Percentiles rank a stretch among this genome's conserved stretches.
Conservation (phyloP, 108 stramenopile species). For the Cyclotella kingstonii region DNA sequence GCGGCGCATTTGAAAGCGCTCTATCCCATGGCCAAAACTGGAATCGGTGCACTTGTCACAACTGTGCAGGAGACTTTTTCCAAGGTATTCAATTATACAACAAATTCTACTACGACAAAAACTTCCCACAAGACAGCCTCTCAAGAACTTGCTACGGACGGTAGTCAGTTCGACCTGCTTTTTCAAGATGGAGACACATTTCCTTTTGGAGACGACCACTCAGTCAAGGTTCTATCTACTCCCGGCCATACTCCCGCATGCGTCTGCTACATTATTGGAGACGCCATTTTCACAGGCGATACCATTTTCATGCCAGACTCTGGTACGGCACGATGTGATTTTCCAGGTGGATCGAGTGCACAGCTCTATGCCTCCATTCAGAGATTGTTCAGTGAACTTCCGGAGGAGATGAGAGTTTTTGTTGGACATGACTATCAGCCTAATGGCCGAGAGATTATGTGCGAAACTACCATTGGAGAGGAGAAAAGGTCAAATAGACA, state of each 20-base stretch:
- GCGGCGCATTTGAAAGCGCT: slow-evolving; percentile 27
- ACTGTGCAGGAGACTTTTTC: slow-evolving; percentile 35
- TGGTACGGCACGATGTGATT: slow-evolving; percentile 49
- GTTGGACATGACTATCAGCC: slow-evolving; percentile 52
- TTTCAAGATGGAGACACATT: slow-evolving; percentile 40
- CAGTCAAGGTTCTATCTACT: slow-evolving; percentile 27
- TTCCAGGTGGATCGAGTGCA: slow-evolving; percentile 37
- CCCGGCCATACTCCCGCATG: slow-evolving; percentile 54
- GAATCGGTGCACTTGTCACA: slow-evolving; percentile 43
- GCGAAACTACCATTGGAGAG: slow-evolving; percentile 44
- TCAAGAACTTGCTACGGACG: slow-evolving; percentile 33
- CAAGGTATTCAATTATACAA: slow-evolving; percentile 36
- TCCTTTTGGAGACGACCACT: slow-evolving; percentile 16
- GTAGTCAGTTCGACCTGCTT: slow-evolving; percentile 39
- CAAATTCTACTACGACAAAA: no score
- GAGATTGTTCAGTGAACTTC: slow-evolving; percentile 24
- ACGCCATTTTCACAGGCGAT: slow-evolving; percentile 48
- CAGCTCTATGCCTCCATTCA: slow-evolving; percentile 29
- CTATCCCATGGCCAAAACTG: slow-evolving; percentile 40
- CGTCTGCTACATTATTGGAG: slow-evolving; percentile 44
- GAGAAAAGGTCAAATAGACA: slow-evolving; percentile 41
- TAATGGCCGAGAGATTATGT: slow-evolving; percentile 36
- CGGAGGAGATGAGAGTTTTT: slow-evolving; percentile 44
- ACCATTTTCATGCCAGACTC: slow-evolving; percentile 52
- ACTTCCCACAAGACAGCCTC: no score